Percentiles rank a stretch among this genome's conserved stretches.
Conservation (phyloP, 495 filamentous ascomycete species). For the Copromyces sp. region DNA sequence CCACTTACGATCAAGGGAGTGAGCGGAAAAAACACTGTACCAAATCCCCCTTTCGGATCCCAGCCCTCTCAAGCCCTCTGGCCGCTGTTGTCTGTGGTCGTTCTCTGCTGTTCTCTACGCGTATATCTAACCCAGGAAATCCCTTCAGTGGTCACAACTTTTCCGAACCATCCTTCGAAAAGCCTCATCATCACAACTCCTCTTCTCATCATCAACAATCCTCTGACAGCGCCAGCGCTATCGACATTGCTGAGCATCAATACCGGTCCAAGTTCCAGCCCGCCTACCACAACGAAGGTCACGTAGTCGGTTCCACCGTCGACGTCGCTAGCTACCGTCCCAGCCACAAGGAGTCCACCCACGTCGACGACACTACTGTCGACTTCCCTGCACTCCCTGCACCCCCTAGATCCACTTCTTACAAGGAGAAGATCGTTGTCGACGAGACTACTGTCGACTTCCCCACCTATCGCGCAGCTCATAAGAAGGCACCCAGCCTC, state of each 20-base stretch:
- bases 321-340: slow-evolving; percentile 26
- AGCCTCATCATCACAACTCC: background rate
- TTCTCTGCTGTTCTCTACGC: background rate
- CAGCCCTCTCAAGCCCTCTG: background rate
- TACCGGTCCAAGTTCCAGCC: slow-evolving; percentile 72
- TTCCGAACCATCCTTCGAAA: background rate
- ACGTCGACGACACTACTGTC: slow-evolving; percentile 41
- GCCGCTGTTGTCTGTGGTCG: background rate
- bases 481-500: slow-evolving; percentile 25
- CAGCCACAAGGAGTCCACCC: slow-evolving; percentile 21
- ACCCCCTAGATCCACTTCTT: slow-evolving; percentile 8
- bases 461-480: slow-evolving; percentile 14
- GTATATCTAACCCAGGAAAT: background rate
- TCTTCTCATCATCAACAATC: slow-evolving; percentile 1
- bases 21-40: background rate
- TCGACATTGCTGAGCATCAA: slow-evolving; percentile 78
- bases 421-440: slow-evolving; percentile 23
- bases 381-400: slow-evolving; percentile 23
- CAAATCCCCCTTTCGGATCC: background rate
- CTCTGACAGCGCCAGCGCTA: slow-evolving; percentile 18
- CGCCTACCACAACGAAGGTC: slow-evolving; percentile 48
- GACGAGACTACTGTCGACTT: slow-evolving; percentile 28
- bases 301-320: slow-evolving; percentile 42
- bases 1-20: background rate
- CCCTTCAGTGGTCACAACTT: background rate